Evolutionary conservation across 2,329 filamentous ascomycete genomes (phyloP).

Genomic region (Aspergillus flavus): DNA sequence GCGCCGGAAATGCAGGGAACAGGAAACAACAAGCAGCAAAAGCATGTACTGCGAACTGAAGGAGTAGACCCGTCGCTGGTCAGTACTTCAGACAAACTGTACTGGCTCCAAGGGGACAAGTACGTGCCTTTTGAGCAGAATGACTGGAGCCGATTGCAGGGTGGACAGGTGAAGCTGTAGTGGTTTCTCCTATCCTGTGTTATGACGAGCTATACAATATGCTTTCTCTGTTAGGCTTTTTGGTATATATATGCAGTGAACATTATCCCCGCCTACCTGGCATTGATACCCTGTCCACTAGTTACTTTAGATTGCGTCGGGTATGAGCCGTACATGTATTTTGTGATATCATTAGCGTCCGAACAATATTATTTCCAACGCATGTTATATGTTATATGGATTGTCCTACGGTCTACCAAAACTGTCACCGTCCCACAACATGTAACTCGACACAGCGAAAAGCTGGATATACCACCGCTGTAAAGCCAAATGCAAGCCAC

Average conservation of each 20-base stretch:
- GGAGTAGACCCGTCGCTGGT: conserved; percentile 67
- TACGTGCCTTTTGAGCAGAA: conserved; percentile 69
- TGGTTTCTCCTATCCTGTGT: background rate
- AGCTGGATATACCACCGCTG: conserved; percentile 33
- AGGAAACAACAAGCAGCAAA: conserved; percentile 88
- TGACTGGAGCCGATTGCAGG: conserved; percentile 71
- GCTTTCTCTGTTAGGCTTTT: background rate
- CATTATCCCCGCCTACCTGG: background rate
- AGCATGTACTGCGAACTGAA: conserved; percentile 69
- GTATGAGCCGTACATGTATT: background rate
- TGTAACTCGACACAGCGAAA: conserved; percentile 34
- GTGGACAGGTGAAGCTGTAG: conserved; percentile 71
- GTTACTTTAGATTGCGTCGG: background rate
- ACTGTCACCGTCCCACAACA: conserved; percentile 23
- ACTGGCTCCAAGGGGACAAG: conserved; percentile 66
- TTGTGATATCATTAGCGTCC: background rate
- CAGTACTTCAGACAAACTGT: conserved; percentile 52
- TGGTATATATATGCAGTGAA: background rate
- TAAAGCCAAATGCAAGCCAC: conserved; percentile 36
- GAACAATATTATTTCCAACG: background rate
- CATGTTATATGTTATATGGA: background rate
- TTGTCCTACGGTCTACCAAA: background rate
- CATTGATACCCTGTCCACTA: conserved; percentile 6
- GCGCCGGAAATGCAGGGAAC: conserved; percentile 67
- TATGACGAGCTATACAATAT: background rate